Percentiles rank a stretch among this genome's conserved stretches.
Evolutionary conservation across 768 basidiomycete genomes (phyloP).

Genomic region (Macrolepiota fuliginosa): DNA sequence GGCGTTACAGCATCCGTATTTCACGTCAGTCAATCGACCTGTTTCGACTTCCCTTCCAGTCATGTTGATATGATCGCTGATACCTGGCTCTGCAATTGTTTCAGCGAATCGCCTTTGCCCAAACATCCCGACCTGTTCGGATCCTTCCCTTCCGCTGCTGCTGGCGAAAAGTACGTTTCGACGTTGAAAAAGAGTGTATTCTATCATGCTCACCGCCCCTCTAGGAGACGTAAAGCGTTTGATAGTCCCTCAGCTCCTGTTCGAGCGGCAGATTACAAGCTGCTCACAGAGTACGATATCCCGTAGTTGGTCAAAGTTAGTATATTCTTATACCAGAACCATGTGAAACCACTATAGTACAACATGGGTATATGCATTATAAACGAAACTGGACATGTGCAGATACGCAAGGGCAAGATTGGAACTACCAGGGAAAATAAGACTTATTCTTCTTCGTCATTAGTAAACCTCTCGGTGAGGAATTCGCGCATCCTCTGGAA

Average conservation of each 20-base stretch:
- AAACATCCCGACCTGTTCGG: constrained; percentile 96
- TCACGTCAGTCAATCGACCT: constrained; percentile 52
- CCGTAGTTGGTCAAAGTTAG: neutral
- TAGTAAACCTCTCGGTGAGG: constrained; percentile 35
- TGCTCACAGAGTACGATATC: constrained; percentile 62
- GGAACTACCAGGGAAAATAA: neutral
- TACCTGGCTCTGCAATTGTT: neutral
- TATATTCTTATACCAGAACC: neutral
- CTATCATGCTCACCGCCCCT: constrained; percentile 12
- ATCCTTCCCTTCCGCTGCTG: constrained; percentile 94
- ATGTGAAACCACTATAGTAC: neutral
- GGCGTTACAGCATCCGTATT: constrained; percentile 89
- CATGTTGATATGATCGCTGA: neutral
- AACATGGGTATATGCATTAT: neutral
- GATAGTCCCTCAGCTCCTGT: constrained; percentile 79
- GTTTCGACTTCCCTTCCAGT: neutral
- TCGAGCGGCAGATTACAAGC: constrained; percentile 67
- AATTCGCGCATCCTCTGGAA: constrained; percentile 68
- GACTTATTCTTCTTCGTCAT: constrained; percentile 22
- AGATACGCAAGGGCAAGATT: neutral
- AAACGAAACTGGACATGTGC: neutral
- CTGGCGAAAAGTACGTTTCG: constrained; percentile 82
- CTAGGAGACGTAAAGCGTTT: constrained; percentile 72
- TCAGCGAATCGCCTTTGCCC: constrained; percentile 88
- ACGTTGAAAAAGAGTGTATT: neutral